Percentiles rank a stretch among this genome's conserved stretches.
These are phyloP conservation scores for Backusella psychrophila DNA, from an alignment of 192 early-diverging fungal species.

Conservation along the genomic window DNA sequence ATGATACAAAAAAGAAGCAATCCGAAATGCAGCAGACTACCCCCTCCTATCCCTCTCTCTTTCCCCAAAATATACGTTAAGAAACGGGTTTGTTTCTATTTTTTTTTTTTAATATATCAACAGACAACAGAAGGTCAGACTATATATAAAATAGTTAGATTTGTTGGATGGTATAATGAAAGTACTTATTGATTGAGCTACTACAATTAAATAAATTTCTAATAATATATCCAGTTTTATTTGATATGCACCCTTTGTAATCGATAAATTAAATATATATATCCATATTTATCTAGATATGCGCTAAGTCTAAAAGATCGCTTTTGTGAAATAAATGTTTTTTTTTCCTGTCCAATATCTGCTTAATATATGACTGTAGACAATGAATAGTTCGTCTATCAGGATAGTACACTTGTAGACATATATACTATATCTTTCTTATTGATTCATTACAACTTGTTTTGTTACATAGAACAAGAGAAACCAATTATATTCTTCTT, in stretches of 20 bases:
- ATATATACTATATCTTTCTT: not conserved
- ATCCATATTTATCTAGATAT: constrained; percentile 1
- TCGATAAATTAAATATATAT: not conserved
- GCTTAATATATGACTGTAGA: no score
- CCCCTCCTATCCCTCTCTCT: not conserved
- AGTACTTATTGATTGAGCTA: not conserved
- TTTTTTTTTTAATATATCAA: not conserved
- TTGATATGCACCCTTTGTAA: not conserved
- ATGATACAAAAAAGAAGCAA: not conserved
- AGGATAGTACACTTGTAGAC: not conserved
- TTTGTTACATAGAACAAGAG: not conserved
- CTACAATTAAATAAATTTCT: not conserved
- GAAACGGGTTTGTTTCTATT: not conserved
- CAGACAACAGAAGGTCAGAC: not conserved
- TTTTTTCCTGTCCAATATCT: not conserved
- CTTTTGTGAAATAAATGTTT: not conserved
- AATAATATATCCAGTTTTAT: not conserved
- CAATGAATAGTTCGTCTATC: no score
- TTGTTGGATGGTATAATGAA: not conserved
- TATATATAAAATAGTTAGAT: not conserved
- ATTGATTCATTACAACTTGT: not conserved
- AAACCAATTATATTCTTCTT: not conserved
- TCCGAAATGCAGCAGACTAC: not conserved
- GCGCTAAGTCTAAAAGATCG: not conserved
- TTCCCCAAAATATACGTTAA: not conserved